phyloP scores from a whole-genome alignment of 768 basidiomycete species.

The Epithele typhae region DNA sequence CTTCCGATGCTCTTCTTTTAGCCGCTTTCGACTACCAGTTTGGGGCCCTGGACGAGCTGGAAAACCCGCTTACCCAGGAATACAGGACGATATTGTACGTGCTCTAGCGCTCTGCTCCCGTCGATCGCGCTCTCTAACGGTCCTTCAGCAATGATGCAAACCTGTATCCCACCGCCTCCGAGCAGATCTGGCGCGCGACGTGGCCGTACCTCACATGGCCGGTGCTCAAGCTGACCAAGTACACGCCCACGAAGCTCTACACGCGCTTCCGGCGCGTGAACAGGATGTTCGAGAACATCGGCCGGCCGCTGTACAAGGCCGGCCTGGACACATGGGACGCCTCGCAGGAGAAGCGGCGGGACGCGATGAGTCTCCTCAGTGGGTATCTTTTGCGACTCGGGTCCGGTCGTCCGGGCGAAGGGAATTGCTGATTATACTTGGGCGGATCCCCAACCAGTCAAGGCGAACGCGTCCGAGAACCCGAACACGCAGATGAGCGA shows the following conservation, averaged over 20 bases:
- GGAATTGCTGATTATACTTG: background rate
- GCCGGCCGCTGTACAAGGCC: slow-evolving; percentile 3
- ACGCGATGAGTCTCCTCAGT: slow-evolving; percentile 20
- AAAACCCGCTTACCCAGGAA: slow-evolving; percentile 8
- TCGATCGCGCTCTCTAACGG: too few relatives aligned
- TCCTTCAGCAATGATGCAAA: slow-evolving; percentile 7
- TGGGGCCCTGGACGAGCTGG: slow-evolving; percentile 9
- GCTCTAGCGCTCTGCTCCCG: too few relatives aligned
- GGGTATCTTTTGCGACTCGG: background rate
- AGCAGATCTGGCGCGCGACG: slow-evolving; percentile 12
- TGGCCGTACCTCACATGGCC: slow-evolving; percentile 18
- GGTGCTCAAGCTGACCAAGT: slow-evolving; percentile 8
- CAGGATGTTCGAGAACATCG: slow-evolving; percentile 6
- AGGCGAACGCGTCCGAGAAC: slow-evolving; percentile 16
- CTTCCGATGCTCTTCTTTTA: background rate
- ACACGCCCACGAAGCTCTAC: slow-evolving; percentile 9
- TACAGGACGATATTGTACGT: slow-evolving; percentile 18
- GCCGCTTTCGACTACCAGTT: slow-evolving; percentile 21
- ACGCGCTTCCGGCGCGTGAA: slow-evolving; percentile 4
- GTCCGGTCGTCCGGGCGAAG: too few relatives aligned
- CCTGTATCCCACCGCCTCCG: slow-evolving; percentile 2
- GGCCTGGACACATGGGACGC: slow-evolving; percentile 1
- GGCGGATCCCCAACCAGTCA: background rate
- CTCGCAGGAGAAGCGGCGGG: background rate
- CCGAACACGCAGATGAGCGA: slow-evolving; percentile 7